Evolutionary conservation across 2,329 filamentous ascomycete species (phyloP), one percentile per base, ranked within the genome.

Genomic region (Phoma sp.): DNA sequence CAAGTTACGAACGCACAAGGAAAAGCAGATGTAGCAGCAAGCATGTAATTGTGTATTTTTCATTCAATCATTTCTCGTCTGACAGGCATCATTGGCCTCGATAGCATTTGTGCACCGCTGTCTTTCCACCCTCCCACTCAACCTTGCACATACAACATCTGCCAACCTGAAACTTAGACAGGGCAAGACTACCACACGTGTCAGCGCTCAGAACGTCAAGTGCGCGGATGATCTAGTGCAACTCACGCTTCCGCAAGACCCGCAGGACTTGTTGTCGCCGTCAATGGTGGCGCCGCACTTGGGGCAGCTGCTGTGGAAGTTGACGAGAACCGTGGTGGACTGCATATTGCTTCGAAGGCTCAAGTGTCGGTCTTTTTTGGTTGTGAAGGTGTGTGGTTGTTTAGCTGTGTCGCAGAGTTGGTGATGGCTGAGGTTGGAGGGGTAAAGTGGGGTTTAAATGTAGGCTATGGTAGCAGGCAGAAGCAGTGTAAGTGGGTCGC

Each of bases 181-280:
- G 53, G 53, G 39, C 53, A 57, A 13, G 53, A 57, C 53, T 57
- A 21, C 6, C 19, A 19, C 5, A 6, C 22, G 8, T 19, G n/a
- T 47, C 27, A 47, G 48, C 12, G 32, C 6, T 10, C 43, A 3
- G 4, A 22, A 22, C 7, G 0, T 7, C 29, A 12, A 15, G 5
- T 3, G 10, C 4, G 17, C 7, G 3, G 3, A n/a, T n/a, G 13
- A 7, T 13, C 8, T 1, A 19, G n/a, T 12, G 13, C 8, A 9
- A 67, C 72, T 64, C 48, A 76, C 74, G 57, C 69, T 72, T 48
- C 75, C 75, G 58, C 75, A 77, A 43, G 74, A 74, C 27, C 64
- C 51, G 57, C 75, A 77, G 10, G 67, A 74, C 69, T 77, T 77
- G 44, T 52, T 58, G 6, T 63, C 73, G 38, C 63, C 68, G 35